These are phyloP conservation scores for Lobulomyces angularis DNA, from an alignment of 192 early-diverging fungal genomes.

Conservation along the genomic window DNA sequence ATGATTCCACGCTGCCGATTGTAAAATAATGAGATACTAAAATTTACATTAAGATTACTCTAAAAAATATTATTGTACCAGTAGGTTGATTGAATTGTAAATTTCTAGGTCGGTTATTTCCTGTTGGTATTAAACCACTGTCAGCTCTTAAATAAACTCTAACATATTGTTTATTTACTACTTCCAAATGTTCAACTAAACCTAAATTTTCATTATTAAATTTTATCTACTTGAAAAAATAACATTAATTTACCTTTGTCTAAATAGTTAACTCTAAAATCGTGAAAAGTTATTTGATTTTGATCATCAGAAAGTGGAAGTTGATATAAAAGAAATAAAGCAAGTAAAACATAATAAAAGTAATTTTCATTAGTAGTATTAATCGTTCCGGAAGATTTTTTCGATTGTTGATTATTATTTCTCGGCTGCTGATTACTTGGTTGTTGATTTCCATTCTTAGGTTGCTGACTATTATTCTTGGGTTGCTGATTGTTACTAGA, in stretches of 20 bases:
- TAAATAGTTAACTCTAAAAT: conserved; percentile 76
- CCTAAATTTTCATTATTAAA: no score
- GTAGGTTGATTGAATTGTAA: not conserved
- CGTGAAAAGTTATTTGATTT: conserved; percentile 79
- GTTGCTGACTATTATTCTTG: no score
- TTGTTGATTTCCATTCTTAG: no score
- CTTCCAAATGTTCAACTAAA: conserved; percentile 76
- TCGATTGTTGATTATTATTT: no score
- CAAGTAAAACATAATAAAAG: conserved; percentile 10
- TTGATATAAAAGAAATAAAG: conserved; percentile 7
- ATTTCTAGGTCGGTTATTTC: conserved; percentile 1
- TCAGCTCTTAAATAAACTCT: conserved; percentile 65
- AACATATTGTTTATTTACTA: conserved; percentile 77
- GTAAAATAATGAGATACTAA: conserved; percentile 55
- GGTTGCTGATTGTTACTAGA: no score
- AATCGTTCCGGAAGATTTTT: no score
- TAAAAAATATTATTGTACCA: conserved; percentile 5
- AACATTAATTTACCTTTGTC: conserved; percentile 84
- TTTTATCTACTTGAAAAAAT: conserved; percentile 83
- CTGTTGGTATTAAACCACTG: conserved; percentile 9
- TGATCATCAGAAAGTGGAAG: not conserved
- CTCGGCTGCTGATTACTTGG: no score
- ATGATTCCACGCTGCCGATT: conserved; percentile 87
- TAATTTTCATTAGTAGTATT: not conserved
- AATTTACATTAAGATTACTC: no score